Conservation (phyloP, 805 yeast genomes). For the Priceomyces medius region DNA sequence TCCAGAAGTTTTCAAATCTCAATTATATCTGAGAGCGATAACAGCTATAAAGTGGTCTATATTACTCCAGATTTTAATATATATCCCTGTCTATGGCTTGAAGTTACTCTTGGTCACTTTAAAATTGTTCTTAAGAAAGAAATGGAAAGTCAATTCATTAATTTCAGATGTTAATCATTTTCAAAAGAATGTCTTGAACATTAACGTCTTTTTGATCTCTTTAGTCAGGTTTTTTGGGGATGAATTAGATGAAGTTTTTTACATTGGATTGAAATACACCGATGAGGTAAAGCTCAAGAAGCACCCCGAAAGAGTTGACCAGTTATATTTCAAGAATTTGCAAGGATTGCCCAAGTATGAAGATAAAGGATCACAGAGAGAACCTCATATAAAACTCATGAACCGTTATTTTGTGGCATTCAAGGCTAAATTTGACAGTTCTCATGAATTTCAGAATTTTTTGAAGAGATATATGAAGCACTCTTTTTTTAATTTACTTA, state of each 20-base stretch:
- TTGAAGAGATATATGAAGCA: slow-evolving; percentile 23
- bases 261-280: slow-evolving; percentile 36
- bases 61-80: slow-evolving; percentile 27
- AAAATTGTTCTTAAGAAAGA: slow-evolving; percentile 7
- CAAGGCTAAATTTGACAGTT: slow-evolving; percentile 12
- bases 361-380: background rate
- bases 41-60: slow-evolving; percentile 37
- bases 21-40: slow-evolving; percentile 36
- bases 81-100: slow-evolving; percentile 10
- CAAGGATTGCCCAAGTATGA: slow-evolving; percentile 10
- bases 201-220: slow-evolving; percentile 40
- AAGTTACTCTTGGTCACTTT: slow-evolving; percentile 10
- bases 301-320: slow-evolving; percentile 2
- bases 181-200: slow-evolving; percentile 37
- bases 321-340: slow-evolving; percentile 14
- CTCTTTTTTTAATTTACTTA: slow-evolving; percentile 20
- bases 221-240: slow-evolving; percentile 34
- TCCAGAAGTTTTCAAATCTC: slow-evolving; percentile 33
- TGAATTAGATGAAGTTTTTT: slow-evolving; percentile 41
- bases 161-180: slow-evolving; percentile 22
- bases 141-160: slow-evolving; percentile 9
- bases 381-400: background rate
- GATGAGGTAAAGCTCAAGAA: slow-evolving; percentile 21
- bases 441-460: slow-evolving; percentile 21
- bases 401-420: background rate